phyloP scores from a whole-genome alignment of 371 early-diverging fungal genomes.

The Saksenaea oblongispora region DNA sequence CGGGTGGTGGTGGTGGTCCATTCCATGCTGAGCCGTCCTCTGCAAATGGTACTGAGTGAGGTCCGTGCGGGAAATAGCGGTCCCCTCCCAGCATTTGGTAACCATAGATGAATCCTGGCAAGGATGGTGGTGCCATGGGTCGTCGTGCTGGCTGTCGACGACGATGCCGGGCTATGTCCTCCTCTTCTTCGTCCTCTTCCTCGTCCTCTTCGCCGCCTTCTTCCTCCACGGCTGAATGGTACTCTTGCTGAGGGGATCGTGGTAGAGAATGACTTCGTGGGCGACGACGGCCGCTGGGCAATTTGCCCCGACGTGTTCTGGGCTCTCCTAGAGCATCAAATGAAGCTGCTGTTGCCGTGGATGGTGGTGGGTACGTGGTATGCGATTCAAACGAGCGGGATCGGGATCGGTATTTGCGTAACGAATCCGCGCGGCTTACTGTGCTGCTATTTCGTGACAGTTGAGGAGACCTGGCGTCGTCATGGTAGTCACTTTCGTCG shows the following conservation, averaged over 20 bases:
- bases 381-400: constrained; percentile 1
- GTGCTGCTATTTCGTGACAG: neutral
- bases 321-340: neutral
- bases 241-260: neutral
- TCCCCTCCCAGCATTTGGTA: neutral
- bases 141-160: neutral
- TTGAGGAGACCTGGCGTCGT: neutral
- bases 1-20: neutral
- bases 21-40: neutral
- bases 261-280: neutral
- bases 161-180: neutral
- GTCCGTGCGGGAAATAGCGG: constrained; percentile 1
- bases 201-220: neutral
- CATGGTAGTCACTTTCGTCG: neutral
- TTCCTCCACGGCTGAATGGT: neutral
- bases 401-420: neutral
- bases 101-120: neutral
- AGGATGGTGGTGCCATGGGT: neutral
- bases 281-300: neutral
- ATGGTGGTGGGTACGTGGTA: neutral
- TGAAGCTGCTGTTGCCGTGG: neutral
- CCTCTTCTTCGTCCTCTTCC: too few relatives aligned
- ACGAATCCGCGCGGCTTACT: neutral
- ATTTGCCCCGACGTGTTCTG: neutral
- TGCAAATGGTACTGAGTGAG: neutral